Evolutionary conservation across 2,329 filamentous ascomycete genomes (phyloP), one percentile per base, ranked within the genome.

Genomic region (Colletotrichum sp.): DNA sequence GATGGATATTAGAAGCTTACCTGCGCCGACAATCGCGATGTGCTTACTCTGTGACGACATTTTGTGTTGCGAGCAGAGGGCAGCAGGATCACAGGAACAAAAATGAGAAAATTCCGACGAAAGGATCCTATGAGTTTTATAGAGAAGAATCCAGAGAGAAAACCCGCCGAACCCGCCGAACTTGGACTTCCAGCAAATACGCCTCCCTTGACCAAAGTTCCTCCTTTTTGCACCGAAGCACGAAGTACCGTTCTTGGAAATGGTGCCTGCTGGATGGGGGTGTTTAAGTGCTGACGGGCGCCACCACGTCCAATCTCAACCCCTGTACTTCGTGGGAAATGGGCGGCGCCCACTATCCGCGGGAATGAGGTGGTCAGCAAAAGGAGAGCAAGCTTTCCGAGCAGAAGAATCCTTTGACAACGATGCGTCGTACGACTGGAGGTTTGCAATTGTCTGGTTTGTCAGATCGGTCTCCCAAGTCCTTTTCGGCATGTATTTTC

Each of bases 11-110:
- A 18, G 39, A 28, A 62, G 21, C 65, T 65, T 76, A 80, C 79
- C 80, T 64, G 79, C 79, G 65, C 79, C 80, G 44, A 81, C 70
- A 39, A 81, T 75, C 44, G 79, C 80, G 32, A 81, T 76, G 55
- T 78, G 72, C 39, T 76, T 78, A 21, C n/a, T 30, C 9, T 18
- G 44, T 16, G 66, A 62, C 67, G 67, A 69, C 67, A 62, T 69
- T 6, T 32, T 60, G 39, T 21, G 34, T 34, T 34, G 30, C 1
- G 59, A 44, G 2, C 36, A 26, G 32, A 64, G 15, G 0, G 21
- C 30, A 34, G 8, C 59, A 36, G 30, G 30, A 63, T 63, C 21
- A 0, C 57, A 13, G 57, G 26, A 30, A n/a, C 16, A n/a, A n/a
- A n/a, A n/a, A 6, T 10, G 59, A 21, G 18, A 62, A 8, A 63